Evolutionary conservation across 148 eudicot genomes (phyloP).

Genomic region (Fagopyrum esculentum): DNA sequence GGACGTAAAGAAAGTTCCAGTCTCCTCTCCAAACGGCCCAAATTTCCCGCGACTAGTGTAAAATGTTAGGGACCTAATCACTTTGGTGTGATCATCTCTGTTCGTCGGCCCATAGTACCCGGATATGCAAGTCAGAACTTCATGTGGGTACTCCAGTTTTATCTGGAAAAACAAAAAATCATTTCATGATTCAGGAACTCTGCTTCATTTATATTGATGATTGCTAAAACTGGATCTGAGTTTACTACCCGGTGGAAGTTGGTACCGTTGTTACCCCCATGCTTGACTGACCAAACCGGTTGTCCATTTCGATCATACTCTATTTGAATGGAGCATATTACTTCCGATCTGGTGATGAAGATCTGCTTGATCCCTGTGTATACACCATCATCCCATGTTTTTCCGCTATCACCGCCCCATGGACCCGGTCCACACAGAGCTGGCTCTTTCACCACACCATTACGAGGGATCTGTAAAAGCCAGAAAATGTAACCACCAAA

Average conservation of each 20-base stretch:
- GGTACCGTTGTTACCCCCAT: slow-evolving; percentile 46
- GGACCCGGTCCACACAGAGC: slow-evolving; percentile 76
- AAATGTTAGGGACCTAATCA: slow-evolving; percentile 51
- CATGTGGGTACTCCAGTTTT: slow-evolving; percentile 60
- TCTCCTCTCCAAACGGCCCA: slow-evolving; percentile 73
- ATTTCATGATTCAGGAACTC: background rate
- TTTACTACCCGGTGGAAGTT: slow-evolving; percentile 38
- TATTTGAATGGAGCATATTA: slow-evolving; percentile 55
- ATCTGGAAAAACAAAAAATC: slow-evolving; percentile 28
- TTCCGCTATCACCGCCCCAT: slow-evolving; percentile 88
- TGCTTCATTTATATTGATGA: too few species aligned
- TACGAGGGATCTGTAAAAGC: slow-evolving; percentile 20
- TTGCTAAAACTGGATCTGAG: too few species aligned
- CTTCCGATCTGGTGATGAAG: slow-evolving; percentile 42
- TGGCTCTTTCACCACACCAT: slow-evolving; percentile 53
- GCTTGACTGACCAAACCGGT: slow-evolving; percentile 72
- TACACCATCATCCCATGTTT: slow-evolving; percentile 81
- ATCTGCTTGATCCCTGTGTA: slow-evolving; percentile 68
- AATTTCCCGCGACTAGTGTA: slow-evolving; percentile 52
- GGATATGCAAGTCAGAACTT: slow-evolving; percentile 54
- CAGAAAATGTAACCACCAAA: slow-evolving; percentile 10
- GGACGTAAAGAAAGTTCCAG: slow-evolving; percentile 58
- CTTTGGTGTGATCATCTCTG: slow-evolving; percentile 33
- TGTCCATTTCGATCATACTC: slow-evolving; percentile 78
- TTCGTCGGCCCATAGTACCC: slow-evolving; percentile 49